Percentiles rank a stretch among this genome's conserved stretches.
phyloP scores from a whole-genome alignment of 2,329 filamentous ascomycete species.

The Aspergillus sp. region DNA sequence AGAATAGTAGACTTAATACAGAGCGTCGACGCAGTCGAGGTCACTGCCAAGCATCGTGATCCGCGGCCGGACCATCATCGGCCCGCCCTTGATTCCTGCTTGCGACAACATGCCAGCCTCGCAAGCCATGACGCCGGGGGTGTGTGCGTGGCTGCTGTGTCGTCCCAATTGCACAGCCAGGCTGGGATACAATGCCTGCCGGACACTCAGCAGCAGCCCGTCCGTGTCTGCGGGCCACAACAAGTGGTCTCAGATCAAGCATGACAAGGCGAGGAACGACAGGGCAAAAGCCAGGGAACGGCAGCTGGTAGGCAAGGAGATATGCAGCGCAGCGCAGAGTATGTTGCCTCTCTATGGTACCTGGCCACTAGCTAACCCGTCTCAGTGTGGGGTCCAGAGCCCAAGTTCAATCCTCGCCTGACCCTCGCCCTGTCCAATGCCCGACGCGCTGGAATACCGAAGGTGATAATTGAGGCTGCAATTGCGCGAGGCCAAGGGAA shows the following conservation, averaged over 20 bases:
- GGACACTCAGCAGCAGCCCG: constrained; percentile 41
- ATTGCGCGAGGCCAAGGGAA: constrained; percentile 82
- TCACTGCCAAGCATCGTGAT: too few relatives aligned
- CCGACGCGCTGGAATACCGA: constrained; percentile 79
- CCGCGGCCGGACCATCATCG: too few relatives aligned
- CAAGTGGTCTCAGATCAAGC: constrained; percentile 92
- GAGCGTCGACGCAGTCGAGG: too few relatives aligned
- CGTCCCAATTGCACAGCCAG: constrained; percentile 4
- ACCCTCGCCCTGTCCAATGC: constrained; percentile 63
- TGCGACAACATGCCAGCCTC: too few relatives aligned
- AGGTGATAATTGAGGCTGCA: constrained; percentile 72
- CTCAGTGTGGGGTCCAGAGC: constrained; percentile 64
- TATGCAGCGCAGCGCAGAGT: constrained; percentile 69
- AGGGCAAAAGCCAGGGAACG: constrained; percentile 62
- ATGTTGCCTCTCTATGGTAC: constrained; percentile 17
- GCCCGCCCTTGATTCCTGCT: too few relatives aligned
- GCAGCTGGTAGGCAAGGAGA: constrained; percentile 58
- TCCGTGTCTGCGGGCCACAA: constrained; percentile 61
- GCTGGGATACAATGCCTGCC: constrained; percentile 21
- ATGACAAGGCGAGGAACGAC: constrained; percentile 85
- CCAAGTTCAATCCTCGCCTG: constrained; percentile 65
- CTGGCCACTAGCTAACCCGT: constrained; percentile 7
- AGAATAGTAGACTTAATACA: too few relatives aligned
- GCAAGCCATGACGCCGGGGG: constrained; percentile 16
- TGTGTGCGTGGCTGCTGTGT: constrained; percentile 13